phyloP scores from a whole-genome alignment of 352 stramenopile species.

The Phytophthora rubi region DNA sequence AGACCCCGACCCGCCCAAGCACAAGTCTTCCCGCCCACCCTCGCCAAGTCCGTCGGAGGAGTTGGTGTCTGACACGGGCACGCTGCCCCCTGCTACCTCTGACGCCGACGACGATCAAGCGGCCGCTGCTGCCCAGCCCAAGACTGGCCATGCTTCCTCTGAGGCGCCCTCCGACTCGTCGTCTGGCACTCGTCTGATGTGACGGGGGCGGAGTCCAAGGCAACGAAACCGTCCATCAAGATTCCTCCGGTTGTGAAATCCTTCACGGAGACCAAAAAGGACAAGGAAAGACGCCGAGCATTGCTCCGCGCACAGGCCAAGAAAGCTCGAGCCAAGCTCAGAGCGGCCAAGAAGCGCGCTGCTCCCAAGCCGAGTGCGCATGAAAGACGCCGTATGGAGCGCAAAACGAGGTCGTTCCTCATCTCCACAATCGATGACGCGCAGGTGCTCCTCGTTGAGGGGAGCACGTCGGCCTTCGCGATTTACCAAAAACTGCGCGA shows the following conservation, averaged over 20 bases:
- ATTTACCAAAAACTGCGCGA: slow-evolving; percentile 27
- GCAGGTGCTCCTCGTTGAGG: slow-evolving; percentile 12
- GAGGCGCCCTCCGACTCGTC: background rate
- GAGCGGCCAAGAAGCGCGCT: background rate
- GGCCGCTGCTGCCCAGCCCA: background rate
- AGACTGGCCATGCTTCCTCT: background rate
- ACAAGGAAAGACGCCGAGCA: background rate
- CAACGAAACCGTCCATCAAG: background rate
- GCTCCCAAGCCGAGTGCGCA: background rate
- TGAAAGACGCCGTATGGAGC: background rate
- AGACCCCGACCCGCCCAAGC: background rate
- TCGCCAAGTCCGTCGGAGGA: background rate
- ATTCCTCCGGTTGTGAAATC: background rate
- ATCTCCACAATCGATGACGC: slow-evolving; percentile 21
- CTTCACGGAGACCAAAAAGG: background rate
- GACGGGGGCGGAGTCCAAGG: background rate
- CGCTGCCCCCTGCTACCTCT: background rate
- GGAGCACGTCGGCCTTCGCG: slow-evolving; percentile 5
- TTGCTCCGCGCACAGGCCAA: background rate
- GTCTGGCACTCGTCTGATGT: background rate
- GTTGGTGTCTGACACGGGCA: background rate
- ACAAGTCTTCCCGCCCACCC: background rate
- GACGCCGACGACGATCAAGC: background rate
- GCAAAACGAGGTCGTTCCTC: slow-evolving; percentile 13
- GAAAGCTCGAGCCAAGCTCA: background rate